Percentiles rank a stretch among this genome's conserved stretches.
Evolutionary conservation across 306 rosid species (phyloP).

Genomic region (Canavalia gladiata): DNA sequence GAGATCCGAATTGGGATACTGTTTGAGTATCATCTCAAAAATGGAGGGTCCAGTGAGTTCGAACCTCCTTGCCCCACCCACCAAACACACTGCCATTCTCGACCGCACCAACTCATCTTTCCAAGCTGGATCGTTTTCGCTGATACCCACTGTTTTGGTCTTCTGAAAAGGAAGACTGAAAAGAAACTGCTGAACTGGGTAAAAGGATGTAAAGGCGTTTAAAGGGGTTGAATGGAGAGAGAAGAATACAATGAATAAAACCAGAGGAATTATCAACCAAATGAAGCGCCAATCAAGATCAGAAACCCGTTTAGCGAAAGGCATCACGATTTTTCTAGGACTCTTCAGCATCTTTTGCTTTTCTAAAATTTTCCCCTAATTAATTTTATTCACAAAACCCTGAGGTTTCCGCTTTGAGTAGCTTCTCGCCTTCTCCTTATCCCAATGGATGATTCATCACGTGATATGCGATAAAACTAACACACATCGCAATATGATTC

Average conservation of each 20-base stretch:
- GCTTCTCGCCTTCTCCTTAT: background rate
- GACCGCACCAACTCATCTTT: slow-evolving; percentile 66
- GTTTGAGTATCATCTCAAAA: slow-evolving; percentile 59
- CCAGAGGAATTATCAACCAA: slow-evolving; percentile 56
- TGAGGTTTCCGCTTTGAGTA: background rate
- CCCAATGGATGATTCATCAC: background rate
- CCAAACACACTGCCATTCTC: slow-evolving; percentile 88
- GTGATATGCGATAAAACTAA: background rate
- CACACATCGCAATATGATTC: background rate
- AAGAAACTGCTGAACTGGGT: slow-evolving; percentile 56
- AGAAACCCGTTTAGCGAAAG: slow-evolving; percentile 48
- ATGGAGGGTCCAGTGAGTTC: slow-evolving; percentile 94
- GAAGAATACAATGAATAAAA: slow-evolving; percentile 60
- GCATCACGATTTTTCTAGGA: slow-evolving; percentile 41
- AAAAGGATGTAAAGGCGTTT: slow-evolving; percentile 46
- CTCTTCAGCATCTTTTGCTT: slow-evolving; percentile 42
- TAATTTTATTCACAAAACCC: slow-evolving; percentile 11
- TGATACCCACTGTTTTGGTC: background rate
- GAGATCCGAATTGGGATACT: slow-evolving; percentile 89
- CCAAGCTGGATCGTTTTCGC: slow-evolving; percentile 5
- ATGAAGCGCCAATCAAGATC: slow-evolving; percentile 66
- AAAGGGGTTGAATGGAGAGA: slow-evolving; percentile 51
- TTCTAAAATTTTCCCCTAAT: background rate
- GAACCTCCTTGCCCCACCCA: slow-evolving; percentile 95
- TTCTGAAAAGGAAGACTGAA: slow-evolving; percentile 42